phyloP scores from a whole-genome alignment of 768 basidiomycete genomes.

The Pulveroboletus sp. region DNA sequence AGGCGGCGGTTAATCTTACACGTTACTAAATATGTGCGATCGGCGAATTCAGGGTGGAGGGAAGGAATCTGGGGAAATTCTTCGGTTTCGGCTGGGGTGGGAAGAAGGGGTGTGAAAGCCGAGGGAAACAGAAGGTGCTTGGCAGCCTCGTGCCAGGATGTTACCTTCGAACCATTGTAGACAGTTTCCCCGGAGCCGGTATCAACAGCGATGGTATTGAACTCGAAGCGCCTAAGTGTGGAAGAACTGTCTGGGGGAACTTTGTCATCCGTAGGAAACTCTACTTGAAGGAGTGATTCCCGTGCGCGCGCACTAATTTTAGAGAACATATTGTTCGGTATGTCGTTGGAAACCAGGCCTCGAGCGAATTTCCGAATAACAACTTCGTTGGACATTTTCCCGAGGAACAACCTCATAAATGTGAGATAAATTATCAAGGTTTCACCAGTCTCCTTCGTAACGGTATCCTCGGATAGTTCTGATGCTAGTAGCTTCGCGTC shows the following conservation, averaged over 20 bases:
- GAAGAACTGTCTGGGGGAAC: conserved; percentile 20
- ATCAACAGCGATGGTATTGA: conserved; percentile 73
- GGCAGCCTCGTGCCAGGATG: conserved; percentile 81
- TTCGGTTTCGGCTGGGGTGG: conserved; percentile 31
- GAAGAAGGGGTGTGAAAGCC: conserved; percentile 57
- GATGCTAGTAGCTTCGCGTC: conserved; percentile 54
- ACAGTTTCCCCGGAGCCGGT: conserved; percentile 53
- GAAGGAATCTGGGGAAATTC: conserved; percentile 58
- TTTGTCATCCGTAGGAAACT: conserved; percentile 31
- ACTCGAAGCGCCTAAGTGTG: conserved; percentile 55
- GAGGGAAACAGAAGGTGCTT: conserved; percentile 87
- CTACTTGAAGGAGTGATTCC: conserved; percentile 59
- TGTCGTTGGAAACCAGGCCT: conserved; percentile 39
- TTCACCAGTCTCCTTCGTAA: conserved; percentile 43
- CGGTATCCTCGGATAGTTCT: conserved; percentile 22
- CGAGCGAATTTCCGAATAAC: conserved; percentile 51
- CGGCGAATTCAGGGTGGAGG: conserved; percentile 80
- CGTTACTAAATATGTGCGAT: conserved; percentile 90
- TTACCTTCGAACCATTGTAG: conserved; percentile 55
- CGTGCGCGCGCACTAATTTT: conserved; percentile 60
- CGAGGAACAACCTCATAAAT: conserved; percentile 82
- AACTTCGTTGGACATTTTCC: conserved; percentile 51
- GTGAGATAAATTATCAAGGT: conserved; percentile 67
- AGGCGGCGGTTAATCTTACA: conserved; percentile 92
- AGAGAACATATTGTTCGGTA: conserved; percentile 42